Evolutionary conservation across 164 flowering plant genomes (phyloP).

Genomic region (Houttuynia cordata): DNA sequence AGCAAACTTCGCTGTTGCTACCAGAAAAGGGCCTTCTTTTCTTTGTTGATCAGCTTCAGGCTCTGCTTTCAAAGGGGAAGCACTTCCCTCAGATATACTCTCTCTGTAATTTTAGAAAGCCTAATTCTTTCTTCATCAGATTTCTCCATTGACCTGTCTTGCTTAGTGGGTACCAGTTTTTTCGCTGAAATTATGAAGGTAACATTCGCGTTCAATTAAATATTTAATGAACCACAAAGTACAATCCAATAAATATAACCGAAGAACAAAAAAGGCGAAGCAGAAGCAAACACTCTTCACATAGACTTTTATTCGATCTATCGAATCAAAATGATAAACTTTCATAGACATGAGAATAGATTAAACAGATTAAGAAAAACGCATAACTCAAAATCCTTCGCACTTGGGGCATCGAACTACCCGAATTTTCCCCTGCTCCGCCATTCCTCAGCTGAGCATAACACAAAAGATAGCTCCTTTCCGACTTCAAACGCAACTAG

Average conservation of each 20-base stretch:
- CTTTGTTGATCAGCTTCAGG: constrained; percentile 15
- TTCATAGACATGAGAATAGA: too few relatives aligned
- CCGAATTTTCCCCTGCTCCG: constrained; percentile 66
- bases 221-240: too few relatives aligned
- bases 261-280: too few relatives aligned
- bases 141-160: too few relatives aligned
- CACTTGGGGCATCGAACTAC: constrained; percentile 62
- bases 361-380: not conserved
- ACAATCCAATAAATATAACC: too few relatives aligned
- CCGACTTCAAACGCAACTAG: constrained; percentile 71
- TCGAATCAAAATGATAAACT: not conserved
- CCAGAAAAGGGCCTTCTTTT: constrained; percentile 10
- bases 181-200: too few relatives aligned
- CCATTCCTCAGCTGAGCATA: too few relatives aligned
- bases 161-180: too few relatives aligned
- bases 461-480: too few relatives aligned
- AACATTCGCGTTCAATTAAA: too few relatives aligned
- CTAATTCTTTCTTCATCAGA: too few relatives aligned
- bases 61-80: constrained; percentile 3
- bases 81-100: constrained; percentile 6
- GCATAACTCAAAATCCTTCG: not conserved
- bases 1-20: constrained; percentile 6
- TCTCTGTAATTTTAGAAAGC: constrained; percentile 17
- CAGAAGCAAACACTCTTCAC: too few relatives aligned
- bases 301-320: not conserved